Evolutionary conservation across 2,329 filamentous ascomycete species (phyloP).

Genomic region (Beauveria pseudobassiana): DNA sequence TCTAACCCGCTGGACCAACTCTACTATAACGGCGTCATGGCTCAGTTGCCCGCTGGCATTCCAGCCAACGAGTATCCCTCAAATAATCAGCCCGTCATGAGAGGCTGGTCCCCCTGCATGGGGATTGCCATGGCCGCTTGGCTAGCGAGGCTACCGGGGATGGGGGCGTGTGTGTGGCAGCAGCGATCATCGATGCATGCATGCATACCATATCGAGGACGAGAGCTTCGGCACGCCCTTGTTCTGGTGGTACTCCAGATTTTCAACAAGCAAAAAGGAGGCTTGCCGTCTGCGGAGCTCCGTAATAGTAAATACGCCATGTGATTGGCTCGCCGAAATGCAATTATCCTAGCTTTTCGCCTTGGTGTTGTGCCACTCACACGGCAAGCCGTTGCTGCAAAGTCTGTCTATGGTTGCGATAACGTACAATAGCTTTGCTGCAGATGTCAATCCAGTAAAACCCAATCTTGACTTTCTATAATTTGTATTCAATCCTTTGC

Average conservation of each 20-base stretch:
- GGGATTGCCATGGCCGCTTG: not conserved
- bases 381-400: not conserved
- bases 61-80: not conserved
- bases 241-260: not conserved
- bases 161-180: not conserved
- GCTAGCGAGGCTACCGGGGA: not conserved
- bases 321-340: not conserved
- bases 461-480: no score
- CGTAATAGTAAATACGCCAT: not conserved
- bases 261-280: not conserved
- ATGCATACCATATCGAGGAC: not conserved
- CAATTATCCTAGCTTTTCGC: not conserved
- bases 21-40: not conserved
- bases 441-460: no score
- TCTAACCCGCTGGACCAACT: no score
- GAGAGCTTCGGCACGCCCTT: not conserved
- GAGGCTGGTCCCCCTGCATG: not conserved
- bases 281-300: not conserved
- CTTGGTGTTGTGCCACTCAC: not conserved
- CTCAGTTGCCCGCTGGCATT: not conserved
- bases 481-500: no score
- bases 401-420: no score
- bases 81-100: constrained; percentile 6
- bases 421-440: no score
- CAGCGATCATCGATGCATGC: constrained; percentile 3